Evolutionary conservation across 2,329 filamentous ascomycete genomes (phyloP).

Genomic region (Xylaria sp.): DNA sequence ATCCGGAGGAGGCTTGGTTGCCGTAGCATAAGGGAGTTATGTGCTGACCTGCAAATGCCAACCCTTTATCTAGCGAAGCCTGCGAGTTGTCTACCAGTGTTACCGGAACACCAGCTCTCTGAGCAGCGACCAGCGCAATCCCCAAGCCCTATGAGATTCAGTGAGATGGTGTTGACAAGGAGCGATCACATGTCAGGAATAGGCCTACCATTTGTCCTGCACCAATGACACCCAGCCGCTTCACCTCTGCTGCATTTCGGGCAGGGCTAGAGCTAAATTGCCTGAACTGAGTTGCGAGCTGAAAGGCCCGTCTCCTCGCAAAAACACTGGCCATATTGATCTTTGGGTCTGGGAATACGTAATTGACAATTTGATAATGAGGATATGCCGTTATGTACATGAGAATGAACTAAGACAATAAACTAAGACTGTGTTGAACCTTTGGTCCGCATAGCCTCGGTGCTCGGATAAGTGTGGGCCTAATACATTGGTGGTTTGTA

Average conservation of each 20-base stretch:
- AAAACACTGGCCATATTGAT: constrained; percentile 56
- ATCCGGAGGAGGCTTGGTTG: neutral
- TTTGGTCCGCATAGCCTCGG: constrained; percentile 47
- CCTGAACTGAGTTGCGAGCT: constrained; percentile 58
- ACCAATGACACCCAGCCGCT: constrained; percentile 89
- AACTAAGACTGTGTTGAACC: neutral
- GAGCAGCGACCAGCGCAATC: constrained; percentile 93
- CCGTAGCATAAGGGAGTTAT: constrained; percentile 16
- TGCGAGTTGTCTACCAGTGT: constrained; percentile 87
- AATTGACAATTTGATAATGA: constrained; percentile 7
- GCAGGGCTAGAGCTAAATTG: constrained; percentile 76
- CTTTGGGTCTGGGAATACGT: neutral
- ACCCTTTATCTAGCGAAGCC: constrained; percentile 85
- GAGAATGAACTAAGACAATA: neutral
- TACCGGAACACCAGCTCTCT: constrained; percentile 84
- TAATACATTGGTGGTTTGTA: constrained; percentile 1
- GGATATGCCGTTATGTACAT: neutral
- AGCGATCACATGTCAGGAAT: constrained; percentile 52
- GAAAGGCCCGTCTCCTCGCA: constrained; percentile 53
- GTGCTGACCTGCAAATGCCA: constrained; percentile 83
- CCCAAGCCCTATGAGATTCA: constrained; percentile 77
- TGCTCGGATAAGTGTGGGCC: constrained; percentile 45
- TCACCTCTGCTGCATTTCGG: constrained; percentile 76
- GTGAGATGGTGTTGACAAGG: constrained; percentile 43
- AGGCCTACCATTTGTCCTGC: constrained; percentile 92